Evolutionary conservation across 1,139 yeast genomes (phyloP).

Genomic region (Chernovozyma aurita): DNA sequence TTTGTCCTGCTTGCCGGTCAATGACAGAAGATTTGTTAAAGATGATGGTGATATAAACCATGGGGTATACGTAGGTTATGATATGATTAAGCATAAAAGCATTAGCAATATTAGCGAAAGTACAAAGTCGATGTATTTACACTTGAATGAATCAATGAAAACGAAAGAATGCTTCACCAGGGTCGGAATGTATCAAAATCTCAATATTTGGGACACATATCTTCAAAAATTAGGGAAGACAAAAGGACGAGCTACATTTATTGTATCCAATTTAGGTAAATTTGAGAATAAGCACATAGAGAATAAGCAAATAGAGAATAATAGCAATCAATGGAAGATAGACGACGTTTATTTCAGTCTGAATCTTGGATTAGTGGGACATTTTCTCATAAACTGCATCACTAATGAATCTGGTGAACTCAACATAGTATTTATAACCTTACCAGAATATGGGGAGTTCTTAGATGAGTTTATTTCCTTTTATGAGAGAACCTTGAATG

Average conservation of each 20-base stretch:
- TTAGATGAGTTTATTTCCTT: slow-evolving; percentile 11
- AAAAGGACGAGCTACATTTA: slow-evolving; percentile 15
- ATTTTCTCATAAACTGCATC: slow-evolving; percentile 17
- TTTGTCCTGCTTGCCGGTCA: slow-evolving; percentile 14
- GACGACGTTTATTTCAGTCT: slow-evolving; percentile 24
- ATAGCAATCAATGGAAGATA: slow-evolving; percentile 15
- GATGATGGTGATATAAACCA: background rate
- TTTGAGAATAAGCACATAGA: slow-evolving; percentile 4
- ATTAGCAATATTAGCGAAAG: background rate
- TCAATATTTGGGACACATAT: slow-evolving; percentile 14
- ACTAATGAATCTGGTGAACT: slow-evolving; percentile 17
- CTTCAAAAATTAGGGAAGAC: slow-evolving; percentile 9
- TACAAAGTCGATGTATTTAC: background rate
- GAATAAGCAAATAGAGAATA: too few species aligned
- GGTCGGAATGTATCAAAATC: slow-evolving; percentile 15
- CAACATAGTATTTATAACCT: slow-evolving; percentile 17
- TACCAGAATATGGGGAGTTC: slow-evolving; percentile 14
- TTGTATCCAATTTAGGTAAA: slow-evolving; percentile 27
- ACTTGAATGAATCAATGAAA: slow-evolving; percentile 6
- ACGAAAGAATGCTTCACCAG: slow-evolving; percentile 12
- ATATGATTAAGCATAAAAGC: background rate
- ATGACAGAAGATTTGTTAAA: slow-evolving; percentile 22
- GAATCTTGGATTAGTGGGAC: slow-evolving; percentile 17
- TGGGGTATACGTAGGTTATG: slow-evolving; percentile 6
- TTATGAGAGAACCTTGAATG: background rate